Conservation (phyloP, 2,329 filamentous ascomycete genomes). For the Phoma sp. region DNA sequence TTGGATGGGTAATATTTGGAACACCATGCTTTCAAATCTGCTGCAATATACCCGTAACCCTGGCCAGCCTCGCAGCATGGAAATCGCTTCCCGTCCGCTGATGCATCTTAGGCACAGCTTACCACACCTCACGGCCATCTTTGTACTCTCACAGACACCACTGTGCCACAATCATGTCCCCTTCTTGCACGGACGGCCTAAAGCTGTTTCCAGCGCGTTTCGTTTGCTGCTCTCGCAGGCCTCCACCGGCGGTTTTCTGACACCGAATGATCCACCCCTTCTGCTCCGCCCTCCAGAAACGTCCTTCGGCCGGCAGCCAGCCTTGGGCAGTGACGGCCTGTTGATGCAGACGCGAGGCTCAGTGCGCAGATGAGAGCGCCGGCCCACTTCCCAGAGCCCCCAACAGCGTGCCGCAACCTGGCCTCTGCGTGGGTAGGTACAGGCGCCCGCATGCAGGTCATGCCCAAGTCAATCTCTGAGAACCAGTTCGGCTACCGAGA, state of each 20-base stretch:
- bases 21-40: constrained; percentile 13
- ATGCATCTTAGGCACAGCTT: constrained; percentile 9
- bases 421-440: constrained; percentile 24
- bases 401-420: constrained; percentile 10
- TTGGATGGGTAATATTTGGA: constrained; percentile 25
- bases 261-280: constrained; percentile 8
- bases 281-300: constrained; percentile 18
- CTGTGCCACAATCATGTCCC: constrained; percentile 2
- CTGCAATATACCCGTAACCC: constrained; percentile 32
- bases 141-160: constrained; percentile 9
- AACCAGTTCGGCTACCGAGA: constrained; percentile 26
- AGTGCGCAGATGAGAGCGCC: constrained; percentile 22
- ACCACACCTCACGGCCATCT: background rate
- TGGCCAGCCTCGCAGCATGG: constrained; percentile 13
- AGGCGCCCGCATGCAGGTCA: constrained; percentile 29
- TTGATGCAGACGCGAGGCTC: constrained; percentile 20
- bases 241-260: constrained; percentile 9
- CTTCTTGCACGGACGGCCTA: constrained; percentile 4
- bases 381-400: constrained; percentile 23
- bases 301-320: constrained; percentile 14
- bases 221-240: constrained; percentile 20
- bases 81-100: constrained; percentile 9
- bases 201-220: constrained; percentile 23
- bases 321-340: constrained; percentile 32
- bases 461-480: constrained; percentile 20